Evolutionary conservation across 768 basidiomycete species (phyloP), one percentile per base, ranked within the genome.

Genomic region (Tylopilus subfusipes): DNA sequence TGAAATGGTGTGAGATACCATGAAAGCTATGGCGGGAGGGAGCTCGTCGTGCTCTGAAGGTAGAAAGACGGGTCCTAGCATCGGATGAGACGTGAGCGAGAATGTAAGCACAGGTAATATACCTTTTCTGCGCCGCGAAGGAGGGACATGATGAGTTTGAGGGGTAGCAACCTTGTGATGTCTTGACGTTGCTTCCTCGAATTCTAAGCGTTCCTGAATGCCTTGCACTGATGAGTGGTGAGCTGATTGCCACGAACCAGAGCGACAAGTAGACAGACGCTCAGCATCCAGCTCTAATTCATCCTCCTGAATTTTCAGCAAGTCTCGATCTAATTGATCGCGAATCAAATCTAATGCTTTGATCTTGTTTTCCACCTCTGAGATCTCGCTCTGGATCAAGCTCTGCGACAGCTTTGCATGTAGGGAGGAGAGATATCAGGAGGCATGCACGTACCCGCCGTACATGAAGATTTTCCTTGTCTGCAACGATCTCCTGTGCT

Each of bases 281-380:
- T 99, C 96, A 56, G 97, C 96, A 63, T 97, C 93, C n/a, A 99
- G 75, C 65, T 98, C 96, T 22, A 99, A 76, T 57, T 97, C 95
- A 61, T 98, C 96, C 67, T 99, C 96, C 53, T 95, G 90, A 43
- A 98, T 68, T 67, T 83, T 89, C 30, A 98, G 73, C 8, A 99
- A 76, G 65, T 92, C 87, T 40, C 84, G 78, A 65, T 94, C 90
- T 24, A 98, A 76, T 59, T 86, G 87, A 10, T 81, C 77, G 50
- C 93, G 78, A 52, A 98, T 90, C 16, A 73, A 78, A 61, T 95
- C 92, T 33, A 98, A 73, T 5, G 86, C 83, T 48, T 85, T 83
- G 46, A 98, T 98, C 77, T 97, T 98, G 59, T 82, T 79, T 24
- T 90, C 86, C 21, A 99, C 90, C 68, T 98, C 93, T 24, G 78